phyloP scores from a whole-genome alignment of 345 rosid genomes.

The Trapa incisa region DNA sequence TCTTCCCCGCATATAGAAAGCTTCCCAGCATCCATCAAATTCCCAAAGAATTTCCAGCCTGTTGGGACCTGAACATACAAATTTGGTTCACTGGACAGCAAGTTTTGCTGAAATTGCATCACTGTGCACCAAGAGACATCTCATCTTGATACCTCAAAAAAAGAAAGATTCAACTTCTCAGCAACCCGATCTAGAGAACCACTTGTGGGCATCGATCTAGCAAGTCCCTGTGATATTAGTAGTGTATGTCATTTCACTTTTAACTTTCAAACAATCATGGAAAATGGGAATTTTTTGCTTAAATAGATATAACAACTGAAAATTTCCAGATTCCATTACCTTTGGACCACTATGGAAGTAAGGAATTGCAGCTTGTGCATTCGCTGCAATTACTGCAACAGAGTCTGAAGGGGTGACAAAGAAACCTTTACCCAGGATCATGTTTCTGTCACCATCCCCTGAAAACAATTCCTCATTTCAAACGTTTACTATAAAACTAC shows the following conservation, averaged over 20 bases:
- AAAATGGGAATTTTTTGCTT: background rate
- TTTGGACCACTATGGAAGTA: conserved; percentile 60
- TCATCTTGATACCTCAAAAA: conserved; percentile 55
- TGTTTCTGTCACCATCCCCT: conserved; percentile 92
- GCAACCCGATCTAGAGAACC: conserved; percentile 97
- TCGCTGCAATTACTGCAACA: conserved; percentile 87
- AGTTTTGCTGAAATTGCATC: background rate
- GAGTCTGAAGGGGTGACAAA: conserved; percentile 95
- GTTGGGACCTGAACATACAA: conserved; percentile 64
- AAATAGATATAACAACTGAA: conserved; percentile 3
- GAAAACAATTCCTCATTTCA: conserved; percentile 9
- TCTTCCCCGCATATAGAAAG: conserved; percentile 93
- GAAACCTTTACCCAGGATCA: conserved; percentile 74
- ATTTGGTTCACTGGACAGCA: background rate
- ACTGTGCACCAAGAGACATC: conserved; percentile 2
- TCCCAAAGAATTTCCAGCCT: conserved; percentile 95
- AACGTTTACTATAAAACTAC: background rate
- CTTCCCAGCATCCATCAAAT: conserved; percentile 94
- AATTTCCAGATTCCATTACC: conserved; percentile 20
- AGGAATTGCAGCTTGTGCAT: conserved; percentile 76
- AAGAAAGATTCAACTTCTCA: conserved; percentile 62
- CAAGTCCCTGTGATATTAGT: conserved; percentile 51
- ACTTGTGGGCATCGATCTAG: conserved; percentile 96
- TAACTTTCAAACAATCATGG: background rate
- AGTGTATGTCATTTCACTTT: conserved; percentile 3